Evolutionary conservation across 768 basidiomycete genomes (phyloP).

Genomic region (Dioszegia crocea): DNA sequence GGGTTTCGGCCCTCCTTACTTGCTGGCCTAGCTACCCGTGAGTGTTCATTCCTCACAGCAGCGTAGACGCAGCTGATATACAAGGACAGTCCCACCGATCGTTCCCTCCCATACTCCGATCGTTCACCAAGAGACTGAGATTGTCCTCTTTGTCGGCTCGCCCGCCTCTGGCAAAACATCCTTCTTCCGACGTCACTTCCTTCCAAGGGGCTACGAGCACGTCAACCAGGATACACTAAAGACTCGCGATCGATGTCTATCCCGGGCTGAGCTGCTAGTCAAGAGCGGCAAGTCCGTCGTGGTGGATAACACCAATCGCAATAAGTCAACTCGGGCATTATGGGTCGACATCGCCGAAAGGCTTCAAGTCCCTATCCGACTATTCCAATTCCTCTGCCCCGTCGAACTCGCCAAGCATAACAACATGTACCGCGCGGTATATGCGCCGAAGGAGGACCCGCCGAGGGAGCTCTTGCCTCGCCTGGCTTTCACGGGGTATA

Average conservation of each 20-base stretch:
- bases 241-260: constrained; percentile 71
- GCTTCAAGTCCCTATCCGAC: constrained; percentile 58
- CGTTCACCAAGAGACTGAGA: constrained; percentile 48
- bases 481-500: constrained; percentile 42
- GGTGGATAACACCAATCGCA: constrained; percentile 90
- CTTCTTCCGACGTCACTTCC: constrained; percentile 70
- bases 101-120: constrained; percentile 53
- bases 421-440: constrained; percentile 75
- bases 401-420: constrained; percentile 89
- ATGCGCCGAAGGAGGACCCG: constrained; percentile 33
- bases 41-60: constrained; percentile 8
- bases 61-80: not conserved
- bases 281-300: constrained; percentile 64
- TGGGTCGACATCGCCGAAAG: constrained; percentile 68
- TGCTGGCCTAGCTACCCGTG: constrained; percentile 41
- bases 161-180: constrained; percentile 75
- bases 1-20: constrained; percentile 66
- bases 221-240: constrained; percentile 81
- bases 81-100: constrained; percentile 50
- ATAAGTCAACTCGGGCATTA: constrained; percentile 61
- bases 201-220: constrained; percentile 65
- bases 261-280: constrained; percentile 59
- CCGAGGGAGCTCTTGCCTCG: constrained; percentile 33
- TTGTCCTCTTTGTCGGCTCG: constrained; percentile 62
- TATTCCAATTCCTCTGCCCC: constrained; percentile 70